Conservation (phyloP, 768 basidiomycete genomes). For the Boletus subparvulus region DNA sequence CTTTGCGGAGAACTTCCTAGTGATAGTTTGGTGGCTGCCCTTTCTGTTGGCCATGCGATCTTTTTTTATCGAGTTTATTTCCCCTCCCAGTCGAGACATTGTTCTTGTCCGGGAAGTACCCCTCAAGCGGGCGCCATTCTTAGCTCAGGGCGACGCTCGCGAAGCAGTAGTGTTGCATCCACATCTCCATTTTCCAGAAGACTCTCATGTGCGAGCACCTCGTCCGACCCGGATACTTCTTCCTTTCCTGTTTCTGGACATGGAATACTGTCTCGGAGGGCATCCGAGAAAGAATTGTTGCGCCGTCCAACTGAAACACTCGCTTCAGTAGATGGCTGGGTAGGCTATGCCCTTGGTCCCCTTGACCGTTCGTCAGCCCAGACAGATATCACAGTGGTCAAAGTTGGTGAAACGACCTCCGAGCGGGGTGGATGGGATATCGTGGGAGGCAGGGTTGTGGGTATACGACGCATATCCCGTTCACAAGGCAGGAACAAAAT, state of each 20-base stretch:
- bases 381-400: constrained; percentile 53
- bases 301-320: constrained; percentile 49
- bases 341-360: constrained; percentile 31
- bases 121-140: constrained; percentile 46
- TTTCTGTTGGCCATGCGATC: constrained; percentile 65
- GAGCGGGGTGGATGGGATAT: constrained; percentile 83
- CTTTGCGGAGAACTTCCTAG: constrained; percentile 67
- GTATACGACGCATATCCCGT: constrained; percentile 67
- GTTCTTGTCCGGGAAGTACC: constrained; percentile 59
- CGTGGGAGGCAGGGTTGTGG: constrained; percentile 54
- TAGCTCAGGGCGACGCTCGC: constrained; percentile 54
- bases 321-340: constrained; percentile 38
- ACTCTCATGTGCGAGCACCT: constrained; percentile 41
- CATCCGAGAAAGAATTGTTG: constrained; percentile 63
- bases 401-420: constrained; percentile 55
- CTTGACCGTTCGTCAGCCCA: constrained; percentile 37
- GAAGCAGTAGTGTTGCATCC: constrained; percentile 58
- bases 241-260: constrained; percentile 81
- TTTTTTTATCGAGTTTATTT: constrained; percentile 64
- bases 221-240: constrained; percentile 42
- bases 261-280: constrained; percentile 71
- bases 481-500: constrained; percentile 33
- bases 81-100: constrained; percentile 57
- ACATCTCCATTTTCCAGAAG: constrained; percentile 49
- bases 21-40: constrained; percentile 64